Evolutionary conservation across 768 basidiomycete species (phyloP).

Genomic region (Mycena galopus): DNA sequence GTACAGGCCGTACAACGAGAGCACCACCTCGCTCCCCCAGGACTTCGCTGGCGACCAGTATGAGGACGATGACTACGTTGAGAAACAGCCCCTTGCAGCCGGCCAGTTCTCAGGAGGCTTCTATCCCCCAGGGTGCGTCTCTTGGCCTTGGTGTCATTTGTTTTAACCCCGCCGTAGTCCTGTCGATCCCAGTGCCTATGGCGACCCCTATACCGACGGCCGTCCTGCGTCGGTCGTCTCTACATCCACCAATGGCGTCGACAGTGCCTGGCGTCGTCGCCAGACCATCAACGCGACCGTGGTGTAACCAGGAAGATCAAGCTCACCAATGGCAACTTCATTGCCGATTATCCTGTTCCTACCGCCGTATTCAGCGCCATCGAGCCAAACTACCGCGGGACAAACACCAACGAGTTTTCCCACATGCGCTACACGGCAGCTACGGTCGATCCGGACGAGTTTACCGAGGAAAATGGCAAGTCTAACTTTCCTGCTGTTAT

Average conservation of each 20-base stretch:
- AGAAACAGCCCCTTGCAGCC: slow-evolving; percentile 81
- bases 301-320: slow-evolving; percentile 95
- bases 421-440: slow-evolving; percentile 97
- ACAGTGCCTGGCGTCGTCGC: slow-evolving; percentile 77
- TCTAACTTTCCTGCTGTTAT: neutral
- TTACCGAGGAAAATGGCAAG: slow-evolving; percentile 66
- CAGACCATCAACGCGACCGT: slow-evolving; percentile 86
- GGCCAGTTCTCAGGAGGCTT: slow-evolving; percentile 73
- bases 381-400: slow-evolving; percentile 80
- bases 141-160: slow-evolving; percentile 19
- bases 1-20: slow-evolving; percentile 68
- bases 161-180: slow-evolving; percentile 46
- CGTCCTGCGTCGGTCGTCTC: slow-evolving; percentile 68
- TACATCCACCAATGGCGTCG: slow-evolving; percentile 66
- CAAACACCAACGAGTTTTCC: slow-evolving; percentile 92
- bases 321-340: slow-evolving; percentile 93
- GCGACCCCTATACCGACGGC: slow-evolving; percentile 68
- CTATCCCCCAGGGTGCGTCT: slow-evolving; percentile 80
- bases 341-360: slow-evolving; percentile 90
- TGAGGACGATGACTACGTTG: slow-evolving; percentile 78
- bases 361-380: slow-evolving; percentile 86
- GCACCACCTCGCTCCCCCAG: slow-evolving; percentile 65
- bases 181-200: slow-evolving; percentile 71
- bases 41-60: slow-evolving; percentile 62
- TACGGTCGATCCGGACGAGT: slow-evolving; percentile 52